Percentiles rank a stretch among this genome's conserved stretches.
Conservation (phyloP, 2,329 filamentous ascomycete genomes). For the Periconia sp. region DNA sequence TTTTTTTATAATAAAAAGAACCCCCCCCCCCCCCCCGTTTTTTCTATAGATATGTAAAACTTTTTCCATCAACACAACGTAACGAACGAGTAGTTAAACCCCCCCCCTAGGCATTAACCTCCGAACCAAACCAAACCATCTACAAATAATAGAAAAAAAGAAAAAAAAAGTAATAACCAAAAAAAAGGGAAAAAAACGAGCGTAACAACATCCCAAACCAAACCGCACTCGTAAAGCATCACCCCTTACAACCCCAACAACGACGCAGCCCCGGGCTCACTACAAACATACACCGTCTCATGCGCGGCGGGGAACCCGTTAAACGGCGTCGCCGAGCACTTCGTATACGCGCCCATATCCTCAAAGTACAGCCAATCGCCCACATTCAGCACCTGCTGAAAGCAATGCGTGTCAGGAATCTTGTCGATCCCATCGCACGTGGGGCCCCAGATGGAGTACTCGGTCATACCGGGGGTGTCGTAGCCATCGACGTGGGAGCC, state of each 20-base stretch:
- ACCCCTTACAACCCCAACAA: conserved; percentile 58
- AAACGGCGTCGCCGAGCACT: conserved; percentile 96
- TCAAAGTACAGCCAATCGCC: conserved; percentile 99
- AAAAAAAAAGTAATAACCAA: too few species aligned
- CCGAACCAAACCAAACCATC: too few species aligned
- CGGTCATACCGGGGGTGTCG: conserved; percentile 58
- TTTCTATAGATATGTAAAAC: too few species aligned
- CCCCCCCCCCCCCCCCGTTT: too few species aligned
- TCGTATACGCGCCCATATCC: conserved; percentile 98
- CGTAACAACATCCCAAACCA: too few species aligned
- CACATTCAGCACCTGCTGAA: conserved; percentile 77
- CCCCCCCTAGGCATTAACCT: too few species aligned
- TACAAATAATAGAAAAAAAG: too few species aligned
- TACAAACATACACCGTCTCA: conserved; percentile 91
- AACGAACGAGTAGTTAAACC: too few species aligned
- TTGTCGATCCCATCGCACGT: conserved; percentile 98
- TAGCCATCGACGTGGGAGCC: conserved; percentile 40
- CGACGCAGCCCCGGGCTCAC: conserved; percentile 82
- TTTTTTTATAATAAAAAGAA: too few species aligned
- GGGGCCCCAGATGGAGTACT: conserved; percentile 97
- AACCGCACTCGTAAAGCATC: too few species aligned
- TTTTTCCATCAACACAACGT: too few species aligned
- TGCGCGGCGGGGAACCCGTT: conserved; percentile 95
- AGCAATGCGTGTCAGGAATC: conserved; percentile 79
- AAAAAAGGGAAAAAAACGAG: too few species aligned